phyloP scores from a whole-genome alignment of 2,329 filamentous ascomycete species.

The Ramularia endophylla region DNA sequence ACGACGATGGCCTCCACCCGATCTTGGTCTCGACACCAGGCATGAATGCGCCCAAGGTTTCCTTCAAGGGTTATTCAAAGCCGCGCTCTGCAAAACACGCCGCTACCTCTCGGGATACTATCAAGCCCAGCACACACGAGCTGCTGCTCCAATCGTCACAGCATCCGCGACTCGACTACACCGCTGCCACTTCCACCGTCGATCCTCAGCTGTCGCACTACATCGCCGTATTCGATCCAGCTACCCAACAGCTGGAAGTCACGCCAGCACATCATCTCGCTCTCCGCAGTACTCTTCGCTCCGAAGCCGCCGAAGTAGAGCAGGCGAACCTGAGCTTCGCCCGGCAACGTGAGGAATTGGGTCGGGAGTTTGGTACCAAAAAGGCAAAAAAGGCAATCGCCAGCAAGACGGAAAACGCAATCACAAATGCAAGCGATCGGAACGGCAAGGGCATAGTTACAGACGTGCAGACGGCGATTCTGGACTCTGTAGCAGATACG shows the following conservation, averaged over 20 bases:
- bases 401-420: conserved; percentile 65
- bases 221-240: conserved; percentile 54
- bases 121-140: conserved; percentile 40
- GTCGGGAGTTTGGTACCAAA: conserved; percentile 76
- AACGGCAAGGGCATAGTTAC: conserved; percentile 48
- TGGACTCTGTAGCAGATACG: conserved; percentile 57
- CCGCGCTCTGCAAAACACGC: conserved; percentile 12
- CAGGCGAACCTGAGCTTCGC: conserved; percentile 38
- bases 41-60: conserved; percentile 32
- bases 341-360: conserved; percentile 62
- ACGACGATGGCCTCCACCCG: conserved; percentile 20
- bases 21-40: conserved; percentile 37
- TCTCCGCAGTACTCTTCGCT: conserved; percentile 46
- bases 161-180: conserved; percentile 56
- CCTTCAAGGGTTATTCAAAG: conserved; percentile 47
- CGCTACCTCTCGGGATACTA: conserved; percentile 18
- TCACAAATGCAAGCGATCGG: conserved; percentile 41
- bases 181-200: conserved; percentile 34
- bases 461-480: conserved; percentile 52
- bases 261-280: conserved; percentile 50
- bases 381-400: conserved; percentile 75
- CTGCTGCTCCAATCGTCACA: conserved; percentile 56
- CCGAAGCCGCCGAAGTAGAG: conserved; percentile 37
- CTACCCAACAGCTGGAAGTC: conserved; percentile 48
- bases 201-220: conserved; percentile 54